Percentiles rank a stretch among this genome's conserved stretches.
phyloP scores from a whole-genome alignment of 495 filamentous ascomycete genomes.

The Aspergillus egyptiacus region DNA sequence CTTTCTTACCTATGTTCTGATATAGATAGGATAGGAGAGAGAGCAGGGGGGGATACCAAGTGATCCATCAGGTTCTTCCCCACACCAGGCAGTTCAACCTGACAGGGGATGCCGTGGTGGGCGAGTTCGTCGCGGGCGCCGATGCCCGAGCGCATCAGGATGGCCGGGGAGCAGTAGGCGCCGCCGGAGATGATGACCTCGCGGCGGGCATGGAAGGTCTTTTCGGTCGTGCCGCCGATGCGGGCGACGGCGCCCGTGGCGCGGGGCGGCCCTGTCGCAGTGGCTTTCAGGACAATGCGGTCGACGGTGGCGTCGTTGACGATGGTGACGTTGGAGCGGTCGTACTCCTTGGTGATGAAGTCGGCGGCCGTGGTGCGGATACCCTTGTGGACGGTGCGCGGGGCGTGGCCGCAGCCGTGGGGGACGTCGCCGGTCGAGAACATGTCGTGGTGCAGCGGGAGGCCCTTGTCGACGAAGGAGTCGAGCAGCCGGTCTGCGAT shows the following conservation, averaged over 20 bases:
- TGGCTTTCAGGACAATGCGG: conserved; percentile 23
- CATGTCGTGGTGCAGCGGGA: conserved; percentile 45
- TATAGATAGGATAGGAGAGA: background rate
- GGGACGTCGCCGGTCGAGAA: conserved; percentile 43
- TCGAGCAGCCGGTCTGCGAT: conserved; percentile 43
- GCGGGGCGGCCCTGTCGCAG: conserved; percentile 14
- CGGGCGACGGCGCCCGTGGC: conserved; percentile 27
- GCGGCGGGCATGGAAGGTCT: conserved; percentile 25
- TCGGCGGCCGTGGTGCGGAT: conserved; percentile 44
- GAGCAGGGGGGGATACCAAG: conserved; percentile 14
- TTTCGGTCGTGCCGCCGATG: conserved; percentile 24
- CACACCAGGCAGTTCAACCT: conserved; percentile 47
- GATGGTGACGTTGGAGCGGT: conserved; percentile 33
- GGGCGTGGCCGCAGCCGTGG: conserved; percentile 48
- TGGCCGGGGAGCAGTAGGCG: conserved; percentile 51
- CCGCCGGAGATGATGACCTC: conserved; percentile 52
- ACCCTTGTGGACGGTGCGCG: conserved; percentile 45
- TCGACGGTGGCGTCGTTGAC: conserved; percentile 36
- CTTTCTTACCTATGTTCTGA: too few relatives aligned
- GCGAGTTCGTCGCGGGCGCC: conserved; percentile 45
- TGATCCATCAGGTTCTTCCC: conserved; percentile 54
- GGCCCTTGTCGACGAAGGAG: conserved; percentile 40
- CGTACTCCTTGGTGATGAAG: conserved; percentile 37
- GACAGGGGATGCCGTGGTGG: conserved; percentile 41
- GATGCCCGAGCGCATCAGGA: conserved; percentile 52